Evolutionary conservation across 495 filamentous ascomycete species (phyloP), one percentile per base, ranked within the genome.

Genomic region (Xylaria sp.): DNA sequence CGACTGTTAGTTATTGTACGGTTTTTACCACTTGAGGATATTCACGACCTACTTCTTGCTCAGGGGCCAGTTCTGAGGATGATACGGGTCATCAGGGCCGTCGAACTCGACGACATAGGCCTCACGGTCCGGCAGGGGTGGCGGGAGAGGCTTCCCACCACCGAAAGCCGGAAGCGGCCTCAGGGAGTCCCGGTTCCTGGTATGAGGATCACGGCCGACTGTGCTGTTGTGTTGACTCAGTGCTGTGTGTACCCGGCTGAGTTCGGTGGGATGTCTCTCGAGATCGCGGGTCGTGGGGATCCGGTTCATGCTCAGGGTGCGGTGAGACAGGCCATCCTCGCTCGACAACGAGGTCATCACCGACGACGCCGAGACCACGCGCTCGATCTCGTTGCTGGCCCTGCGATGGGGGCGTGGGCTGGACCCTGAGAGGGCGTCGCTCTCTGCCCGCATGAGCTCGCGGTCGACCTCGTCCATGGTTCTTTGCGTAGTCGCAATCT

Each of bases 91-190:
- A 72, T 93, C 86, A 1, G 87, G 89, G 0, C 93, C 92, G 61
- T 90, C 88, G 72, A 97, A 97, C 73, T 95, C 94, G 21, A 97
- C 94, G 2, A 97, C 93, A 82, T 96, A 97, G 69, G 91, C 89
- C 74, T 96, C 94, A 73, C 86, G 85, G 29, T 88, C 88, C 6
- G 92, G 92, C 50, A 97, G 78, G 0, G 80, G 83, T 5, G 92
- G 93, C 12, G 93, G 94, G 80, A 90, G 94, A 14, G 91, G 86
- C 79, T 94, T 96, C 1, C 93, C 93, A 67, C 85, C 91, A 14
- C 93, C 93, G 72, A 90, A 88, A 35, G 80, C 77, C 21, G 87
- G 87, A 50, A 89, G 72, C 1, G 91, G 89, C 74, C 83, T 90
- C 74, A 76, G 85, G 0, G 85, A 87, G 15, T 82, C 79, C 40